phyloP scores from a whole-genome alignment of 257 asterid genomes.

The Solanum sitiens region DNA sequence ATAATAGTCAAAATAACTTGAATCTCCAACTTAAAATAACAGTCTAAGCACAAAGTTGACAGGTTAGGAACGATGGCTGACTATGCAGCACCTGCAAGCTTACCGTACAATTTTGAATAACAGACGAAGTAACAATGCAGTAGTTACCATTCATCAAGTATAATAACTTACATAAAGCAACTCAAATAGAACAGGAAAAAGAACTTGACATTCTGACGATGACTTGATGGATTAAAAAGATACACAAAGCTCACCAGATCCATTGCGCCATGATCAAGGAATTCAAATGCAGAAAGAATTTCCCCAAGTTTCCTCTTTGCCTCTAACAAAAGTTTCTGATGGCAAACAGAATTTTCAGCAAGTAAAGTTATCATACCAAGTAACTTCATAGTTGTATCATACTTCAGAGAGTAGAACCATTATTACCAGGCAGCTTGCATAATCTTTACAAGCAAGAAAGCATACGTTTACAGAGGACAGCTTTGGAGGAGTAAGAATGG shows the following conservation, averaged over 20 bases:
- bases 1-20: neutral
- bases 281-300: conserved; percentile 95
- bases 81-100: neutral
- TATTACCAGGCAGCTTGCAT: conserved; percentile 86
- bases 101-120: neutral
- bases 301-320: conserved; percentile 93
- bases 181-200: neutral
- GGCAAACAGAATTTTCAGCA: conserved; percentile 5
- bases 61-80: neutral
- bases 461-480: conserved; percentile 80
- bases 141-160: neutral
- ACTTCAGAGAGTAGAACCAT: neutral
- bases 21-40: neutral
- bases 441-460: conserved; percentile 91
- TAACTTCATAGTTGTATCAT: neutral
- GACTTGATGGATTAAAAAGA: neutral
- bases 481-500: conserved; percentile 92
- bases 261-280: conserved; percentile 79
- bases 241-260: conserved; percentile 53
- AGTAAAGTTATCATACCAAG: neutral
- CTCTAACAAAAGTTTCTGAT: conserved; percentile 65
- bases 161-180: neutral
- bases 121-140: neutral
- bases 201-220: neutral
- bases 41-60: neutral